Evolutionary conservation across 1,139 yeast species (phyloP).

Genomic region (Magnusiomyces paraingens): DNA sequence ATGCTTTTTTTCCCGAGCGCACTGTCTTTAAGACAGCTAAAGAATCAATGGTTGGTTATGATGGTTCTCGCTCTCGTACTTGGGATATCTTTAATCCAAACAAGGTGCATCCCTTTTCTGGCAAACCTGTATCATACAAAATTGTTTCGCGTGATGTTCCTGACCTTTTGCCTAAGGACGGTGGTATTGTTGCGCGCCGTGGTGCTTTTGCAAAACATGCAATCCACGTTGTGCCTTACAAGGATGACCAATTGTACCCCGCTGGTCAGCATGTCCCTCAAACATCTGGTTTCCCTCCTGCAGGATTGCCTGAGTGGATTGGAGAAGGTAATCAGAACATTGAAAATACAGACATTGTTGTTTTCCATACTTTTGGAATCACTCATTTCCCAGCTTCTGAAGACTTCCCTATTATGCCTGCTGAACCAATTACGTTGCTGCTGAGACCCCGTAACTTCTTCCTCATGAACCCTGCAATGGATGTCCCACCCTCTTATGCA

Average conservation of each 20-base stretch:
- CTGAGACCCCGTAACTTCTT: slow-evolving; percentile 76
- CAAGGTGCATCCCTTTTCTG: slow-evolving; percentile 58
- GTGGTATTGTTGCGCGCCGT: slow-evolving; percentile 69
- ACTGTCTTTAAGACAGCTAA: slow-evolving; percentile 59
- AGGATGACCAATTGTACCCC: slow-evolving; percentile 58
- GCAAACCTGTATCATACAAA: slow-evolving; percentile 70
- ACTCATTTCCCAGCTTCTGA: slow-evolving; percentile 86
- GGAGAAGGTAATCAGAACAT: slow-evolving; percentile 58
- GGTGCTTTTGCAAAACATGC: slow-evolving; percentile 74
- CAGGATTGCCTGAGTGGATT: slow-evolving; percentile 69
- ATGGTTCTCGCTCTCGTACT: slow-evolving; percentile 57
- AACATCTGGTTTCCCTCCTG: slow-evolving; percentile 66
- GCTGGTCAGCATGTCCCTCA: slow-evolving; percentile 78
- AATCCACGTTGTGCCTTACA: slow-evolving; percentile 63
- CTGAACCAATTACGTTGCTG: slow-evolving; percentile 68
- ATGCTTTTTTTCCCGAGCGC: slow-evolving; percentile 59
- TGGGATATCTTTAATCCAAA: slow-evolving; percentile 78
- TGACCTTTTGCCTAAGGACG: slow-evolving; percentile 64
- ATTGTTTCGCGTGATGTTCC: slow-evolving; percentile 74
- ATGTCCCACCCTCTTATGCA: slow-evolving; percentile 64
- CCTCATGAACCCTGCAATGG: slow-evolving; percentile 68
- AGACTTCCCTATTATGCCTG: slow-evolving; percentile 87
- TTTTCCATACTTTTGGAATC: slow-evolving; percentile 77
- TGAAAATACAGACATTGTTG: slow-evolving; percentile 62
- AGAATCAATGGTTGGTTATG: slow-evolving; percentile 59